Evolutionary conservation across 2,329 filamentous ascomycete genomes (phyloP).

Genomic region (Trichothecium sympodiale): DNA sequence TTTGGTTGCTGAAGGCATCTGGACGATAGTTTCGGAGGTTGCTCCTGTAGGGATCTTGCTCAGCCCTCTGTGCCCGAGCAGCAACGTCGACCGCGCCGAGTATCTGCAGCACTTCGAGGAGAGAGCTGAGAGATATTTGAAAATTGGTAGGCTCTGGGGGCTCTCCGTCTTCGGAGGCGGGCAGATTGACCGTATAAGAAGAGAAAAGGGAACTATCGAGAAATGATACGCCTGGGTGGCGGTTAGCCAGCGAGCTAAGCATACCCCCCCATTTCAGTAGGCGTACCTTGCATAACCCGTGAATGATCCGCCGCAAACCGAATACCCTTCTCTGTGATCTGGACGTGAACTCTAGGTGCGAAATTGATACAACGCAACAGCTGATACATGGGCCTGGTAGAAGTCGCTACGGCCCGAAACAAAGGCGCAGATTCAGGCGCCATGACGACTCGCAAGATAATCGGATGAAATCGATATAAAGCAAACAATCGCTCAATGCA

Average conservation of each 20-base stretch:
- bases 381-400: slow-evolving; percentile 63
- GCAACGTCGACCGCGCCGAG: slow-evolving; percentile 73
- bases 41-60: slow-evolving; percentile 49
- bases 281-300: slow-evolving; percentile 77
- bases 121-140: slow-evolving; percentile 73
- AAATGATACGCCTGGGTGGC: slow-evolving; percentile 47
- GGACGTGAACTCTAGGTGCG: slow-evolving; percentile 48
- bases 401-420: slow-evolving; percentile 67
- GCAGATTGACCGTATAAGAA: slow-evolving; percentile 60
- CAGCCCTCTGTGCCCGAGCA: slow-evolving; percentile 43
- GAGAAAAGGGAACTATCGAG: slow-evolving; percentile 85
- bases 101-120: slow-evolving; percentile 91
- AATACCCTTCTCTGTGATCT: slow-evolving; percentile 76
- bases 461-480: slow-evolving; percentile 8
- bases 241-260: slow-evolving; percentile 3
- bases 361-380: slow-evolving; percentile 47
- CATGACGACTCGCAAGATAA: slow-evolving; percentile 15
- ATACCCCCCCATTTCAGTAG: background rate
- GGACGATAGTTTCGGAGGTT: slow-evolving; percentile 50
- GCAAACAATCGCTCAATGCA: slow-evolving; percentile 16
- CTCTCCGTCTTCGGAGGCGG: slow-evolving; percentile 23
- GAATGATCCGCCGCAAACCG: slow-evolving; percentile 82
- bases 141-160: slow-evolving; percentile 53
- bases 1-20: slow-evolving; percentile 74
- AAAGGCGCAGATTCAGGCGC: slow-evolving; percentile 34